Evolutionary conservation across 345 rosid genomes (phyloP), one percentile per base, ranked within the genome.

Genomic region (Geranium brycei): DNA sequence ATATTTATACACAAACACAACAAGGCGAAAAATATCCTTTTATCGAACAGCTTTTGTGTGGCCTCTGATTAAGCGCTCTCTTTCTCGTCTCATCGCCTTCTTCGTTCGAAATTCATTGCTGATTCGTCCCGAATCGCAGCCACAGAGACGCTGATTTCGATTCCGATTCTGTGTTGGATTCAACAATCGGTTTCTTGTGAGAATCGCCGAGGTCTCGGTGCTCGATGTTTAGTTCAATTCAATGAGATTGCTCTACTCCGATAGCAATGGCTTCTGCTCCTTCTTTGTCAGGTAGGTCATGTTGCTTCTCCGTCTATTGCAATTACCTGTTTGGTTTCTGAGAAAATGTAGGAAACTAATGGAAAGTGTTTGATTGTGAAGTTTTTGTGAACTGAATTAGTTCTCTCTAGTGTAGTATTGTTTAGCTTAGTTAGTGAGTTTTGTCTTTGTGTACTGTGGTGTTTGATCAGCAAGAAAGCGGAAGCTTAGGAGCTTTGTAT

Each of bases 191-290:
- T 35, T 35, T 35, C 64, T 58, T 12, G 71, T 14, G 69, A 63
- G 53, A 61, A 40, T 5, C 31, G 18, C 18, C 30, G 51, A 40
- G 23, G 68, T 17, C 28, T 23, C 57, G 62, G 69, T 73, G 28
- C 28, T 23, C 28, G 62, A 70, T 73, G 75, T 78, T 67, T 73
- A 62, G 77, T 74, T 76, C 73, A 76, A 77, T 82, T 78, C 79
- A 71, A 79, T 81, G 76, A 69, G 74, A 72, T 23, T 23, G 28
- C 28, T 23, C 28, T 23, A 2, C 28, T 23, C 28, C 28, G 28
- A 23, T 23, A 23, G 80, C 74, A 58, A 93, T 93, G 99, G 84
- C 86, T 68, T 86, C 81, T 73, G 85, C 85, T 85, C 55, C 95
- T 80, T 83, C 96, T 38, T 69, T 87, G 78, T 81, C 97, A 62